Percentiles rank a stretch among this genome's conserved stretches.
Conservation (phyloP, 2,329 filamentous ascomycete genomes). For the Ustilaginoidea virens region DNA sequence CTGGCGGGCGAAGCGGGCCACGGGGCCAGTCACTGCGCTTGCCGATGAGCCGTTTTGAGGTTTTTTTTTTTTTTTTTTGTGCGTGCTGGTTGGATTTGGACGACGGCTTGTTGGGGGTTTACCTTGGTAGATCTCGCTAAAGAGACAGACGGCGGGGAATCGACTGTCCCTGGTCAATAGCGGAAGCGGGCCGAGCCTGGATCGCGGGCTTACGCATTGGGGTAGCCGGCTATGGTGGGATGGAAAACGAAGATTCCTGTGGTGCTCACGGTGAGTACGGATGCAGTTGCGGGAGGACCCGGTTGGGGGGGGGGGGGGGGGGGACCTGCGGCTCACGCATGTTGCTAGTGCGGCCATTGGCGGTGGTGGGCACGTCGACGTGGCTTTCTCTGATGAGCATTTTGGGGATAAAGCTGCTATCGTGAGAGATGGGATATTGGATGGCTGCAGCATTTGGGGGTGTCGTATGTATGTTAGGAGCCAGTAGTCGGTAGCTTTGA, state of each 20-base stretch:
- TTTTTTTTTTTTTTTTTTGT: background rate
- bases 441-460: no score
- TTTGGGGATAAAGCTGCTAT: constrained; percentile 3
- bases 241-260: constrained; percentile 82
- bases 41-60: background rate
- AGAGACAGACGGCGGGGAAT: constrained; percentile 77
- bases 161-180: constrained; percentile 22
- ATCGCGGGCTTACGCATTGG: constrained; percentile 50
- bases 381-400: constrained; percentile 42
- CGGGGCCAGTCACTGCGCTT: constrained; percentile 66
- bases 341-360: constrained; percentile 35
- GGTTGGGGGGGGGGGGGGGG: background rate
- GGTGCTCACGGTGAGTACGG: constrained; percentile 1
- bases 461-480: no score
- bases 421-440: background rate
- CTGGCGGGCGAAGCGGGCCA: constrained; percentile 76
- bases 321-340: constrained; percentile 27
- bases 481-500: no score
- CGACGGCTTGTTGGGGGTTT: constrained; percentile 8
- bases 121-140: constrained; percentile 96
- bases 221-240: constrained; percentile 70
- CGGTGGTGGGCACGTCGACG: constrained; percentile 32
- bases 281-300: constrained; percentile 1
- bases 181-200: background rate
- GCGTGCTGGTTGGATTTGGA: no score